Base-by-base conservation (phyloP, 1,284 basidiomycete genomes). In the Termitomyces sp. region DNA sequence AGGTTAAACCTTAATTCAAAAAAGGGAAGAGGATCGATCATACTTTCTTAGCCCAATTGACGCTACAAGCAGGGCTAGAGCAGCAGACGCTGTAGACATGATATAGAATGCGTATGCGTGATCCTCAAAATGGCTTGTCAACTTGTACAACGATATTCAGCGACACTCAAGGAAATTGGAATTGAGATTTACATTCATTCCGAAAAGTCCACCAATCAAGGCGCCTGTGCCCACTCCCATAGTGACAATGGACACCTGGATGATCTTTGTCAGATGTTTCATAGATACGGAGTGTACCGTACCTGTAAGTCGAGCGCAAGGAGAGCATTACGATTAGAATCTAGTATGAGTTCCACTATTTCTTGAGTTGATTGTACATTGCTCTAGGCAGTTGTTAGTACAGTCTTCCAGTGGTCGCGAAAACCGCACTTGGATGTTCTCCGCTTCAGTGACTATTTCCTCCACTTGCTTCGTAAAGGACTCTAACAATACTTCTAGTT, bases 351-450 rank as follows among this genome's bases (percentile, higher is more conserved):
- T 69, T 99, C 96, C 5, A 97, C 93, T 47, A 98, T 96, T 69
- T 98, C 95, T 73, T 97, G 94, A 0, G 95, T 98, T 14, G 92
- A 93, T 72, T 92, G 88, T 50, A 98, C 92, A 66, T 97, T 97
- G 52, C 78, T 81, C 91, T 94, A 61, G 33, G 46, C 52, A 16
- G 41, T 11, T 11, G 14, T 57, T 8, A 55, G 35, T 16, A 26
- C 9, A 16, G 4, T 3, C 24, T 19, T 19, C 2, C 3, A 30
- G 37, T 30, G 5, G 9, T 10, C 5, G 34, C 14, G 24, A 24
- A 33, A 37, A 24, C 41, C 49, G 51, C 60, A 93, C 92, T 62
- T 92, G 84, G 1, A 90, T 93, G 57, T 81, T 92, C 64, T 93
- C 91, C 1, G 91, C 88, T 69, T 97, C 94, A 60, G 87, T 93